Conservation (phyloP, 2,329 filamentous ascomycete genomes). For the Chaetothyriales sp. region DNA sequence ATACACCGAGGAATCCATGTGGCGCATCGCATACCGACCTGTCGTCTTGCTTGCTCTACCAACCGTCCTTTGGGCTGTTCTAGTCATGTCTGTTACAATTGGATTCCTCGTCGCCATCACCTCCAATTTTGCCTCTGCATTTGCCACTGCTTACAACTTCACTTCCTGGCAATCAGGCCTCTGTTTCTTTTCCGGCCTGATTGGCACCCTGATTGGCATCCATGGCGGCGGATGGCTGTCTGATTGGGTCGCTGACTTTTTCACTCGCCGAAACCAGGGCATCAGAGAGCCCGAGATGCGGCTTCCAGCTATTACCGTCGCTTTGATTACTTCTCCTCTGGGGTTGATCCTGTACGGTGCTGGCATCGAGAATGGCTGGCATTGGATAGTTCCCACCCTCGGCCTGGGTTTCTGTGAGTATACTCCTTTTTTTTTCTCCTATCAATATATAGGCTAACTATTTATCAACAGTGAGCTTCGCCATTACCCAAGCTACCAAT, state of each 20-base stretch:
- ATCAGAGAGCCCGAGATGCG: conserved; percentile 45
- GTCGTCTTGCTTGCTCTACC: conserved; percentile 37
- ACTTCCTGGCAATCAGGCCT: conserved; percentile 29
- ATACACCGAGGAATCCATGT: conserved; percentile 33
- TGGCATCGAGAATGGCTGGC: conserved; percentile 39
- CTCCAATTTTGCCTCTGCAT: conserved; percentile 21
- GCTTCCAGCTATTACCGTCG: conserved; percentile 40
- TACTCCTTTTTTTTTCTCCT: not conserved
- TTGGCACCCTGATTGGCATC: conserved; percentile 37
- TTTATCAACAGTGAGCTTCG: conserved; percentile 35
- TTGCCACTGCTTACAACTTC: conserved; percentile 18
- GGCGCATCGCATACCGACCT: conserved; percentile 36
- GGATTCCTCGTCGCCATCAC: conserved; percentile 34
- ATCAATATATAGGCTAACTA: not conserved
- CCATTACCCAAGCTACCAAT: conserved; percentile 41
- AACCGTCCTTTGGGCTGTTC: conserved; percentile 40
- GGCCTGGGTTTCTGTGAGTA: conserved; percentile 38
- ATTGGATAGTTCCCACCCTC: conserved; percentile 41
- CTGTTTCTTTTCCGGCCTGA: conserved; percentile 35
- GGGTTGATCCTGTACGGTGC: conserved; percentile 41
- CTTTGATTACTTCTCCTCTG: conserved; percentile 39
- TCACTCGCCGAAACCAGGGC: conserved; percentile 37
- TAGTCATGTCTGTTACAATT: conserved; percentile 40
- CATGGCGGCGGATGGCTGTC: conserved; percentile 33
- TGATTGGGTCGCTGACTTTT: conserved; percentile 22